These are phyloP conservation scores for Rhynchosporium agropyri DNA, from an alignment of 2,329 filamentous ascomycete genomes.

Conservation along the genomic window DNA sequence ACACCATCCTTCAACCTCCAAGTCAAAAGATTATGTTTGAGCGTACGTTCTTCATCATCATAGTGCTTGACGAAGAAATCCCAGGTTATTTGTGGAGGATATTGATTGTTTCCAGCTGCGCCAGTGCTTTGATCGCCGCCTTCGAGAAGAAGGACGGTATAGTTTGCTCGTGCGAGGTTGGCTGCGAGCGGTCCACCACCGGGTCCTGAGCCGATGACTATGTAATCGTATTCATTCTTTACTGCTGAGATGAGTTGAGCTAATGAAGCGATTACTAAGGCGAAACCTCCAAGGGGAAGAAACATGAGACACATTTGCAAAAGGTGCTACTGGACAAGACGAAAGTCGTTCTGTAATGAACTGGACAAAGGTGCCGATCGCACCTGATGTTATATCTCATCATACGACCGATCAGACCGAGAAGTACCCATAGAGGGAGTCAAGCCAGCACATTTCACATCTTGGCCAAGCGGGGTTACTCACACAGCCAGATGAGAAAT, in stretches of 20 bases:
- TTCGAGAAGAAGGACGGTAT: slow-evolving; percentile 55
- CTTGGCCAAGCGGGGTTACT: slow-evolving; percentile 1
- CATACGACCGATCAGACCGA: no score
- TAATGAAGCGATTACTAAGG: neutral
- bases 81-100: slow-evolving; percentile 43
- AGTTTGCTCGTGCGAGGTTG: slow-evolving; percentile 53
- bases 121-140: slow-evolving; percentile 52
- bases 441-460: neutral
- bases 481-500: neutral
- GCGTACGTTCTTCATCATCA: slow-evolving; percentile 47
- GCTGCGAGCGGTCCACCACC: slow-evolving; percentile 54
- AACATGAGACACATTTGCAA: neutral
- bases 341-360: neutral
- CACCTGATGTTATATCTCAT: neutral
- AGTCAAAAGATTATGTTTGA: slow-evolving; percentile 50
- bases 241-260: neutral
- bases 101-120: neutral
- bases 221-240: slow-evolving; percentile 50
- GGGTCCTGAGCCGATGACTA: slow-evolving; percentile 56
- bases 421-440: no score
- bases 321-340: neutral
- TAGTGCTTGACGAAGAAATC: slow-evolving; percentile 59
- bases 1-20: slow-evolving; percentile 27
- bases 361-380: neutral
- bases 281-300: neutral